Evolutionary conservation across 441 rosid species (phyloP).

Genomic region (Biscutella laevigata): DNA sequence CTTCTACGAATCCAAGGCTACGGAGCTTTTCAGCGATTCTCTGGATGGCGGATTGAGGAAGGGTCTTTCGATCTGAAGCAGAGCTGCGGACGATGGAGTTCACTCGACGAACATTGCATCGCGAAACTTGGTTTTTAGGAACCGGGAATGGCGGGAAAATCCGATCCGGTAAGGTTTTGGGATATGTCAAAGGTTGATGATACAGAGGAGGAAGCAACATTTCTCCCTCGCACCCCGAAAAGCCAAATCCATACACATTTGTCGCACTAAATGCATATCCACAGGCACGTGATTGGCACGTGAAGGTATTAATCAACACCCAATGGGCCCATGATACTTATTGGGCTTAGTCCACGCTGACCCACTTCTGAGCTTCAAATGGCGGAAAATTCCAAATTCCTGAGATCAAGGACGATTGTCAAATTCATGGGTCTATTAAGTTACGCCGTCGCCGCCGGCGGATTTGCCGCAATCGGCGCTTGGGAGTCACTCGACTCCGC

Average conservation of each 20-base stretch:
- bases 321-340: not conserved
- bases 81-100: conserved; percentile 32
- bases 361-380: too few relatives aligned
- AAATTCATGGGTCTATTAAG: conserved; percentile 40
- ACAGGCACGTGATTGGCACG: conserved; percentile 4
- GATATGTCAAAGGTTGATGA: conserved; percentile 21
- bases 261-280: too few relatives aligned
- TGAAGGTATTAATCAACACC: too few relatives aligned
- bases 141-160: conserved; percentile 23
- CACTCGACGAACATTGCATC: conserved; percentile 21
- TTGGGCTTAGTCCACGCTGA: too few relatives aligned
- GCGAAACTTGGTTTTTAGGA: conserved; percentile 25
- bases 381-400: conserved; percentile 5
- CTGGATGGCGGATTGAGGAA: conserved; percentile 69
- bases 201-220: conserved; percentile 42
- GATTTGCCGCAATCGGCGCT: conserved; percentile 46
- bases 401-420: not conserved
- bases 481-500: conserved; percentile 41
- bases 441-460: conserved; percentile 44
- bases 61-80: conserved; percentile 25
- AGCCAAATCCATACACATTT: too few relatives aligned
- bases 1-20: conserved; percentile 61
- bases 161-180: conserved; percentile 28
- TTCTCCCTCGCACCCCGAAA: too few relatives aligned
- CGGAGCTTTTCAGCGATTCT: conserved; percentile 94